Conservation (phyloP, 805 yeast species). For the Blastobotrys americana region DNA sequence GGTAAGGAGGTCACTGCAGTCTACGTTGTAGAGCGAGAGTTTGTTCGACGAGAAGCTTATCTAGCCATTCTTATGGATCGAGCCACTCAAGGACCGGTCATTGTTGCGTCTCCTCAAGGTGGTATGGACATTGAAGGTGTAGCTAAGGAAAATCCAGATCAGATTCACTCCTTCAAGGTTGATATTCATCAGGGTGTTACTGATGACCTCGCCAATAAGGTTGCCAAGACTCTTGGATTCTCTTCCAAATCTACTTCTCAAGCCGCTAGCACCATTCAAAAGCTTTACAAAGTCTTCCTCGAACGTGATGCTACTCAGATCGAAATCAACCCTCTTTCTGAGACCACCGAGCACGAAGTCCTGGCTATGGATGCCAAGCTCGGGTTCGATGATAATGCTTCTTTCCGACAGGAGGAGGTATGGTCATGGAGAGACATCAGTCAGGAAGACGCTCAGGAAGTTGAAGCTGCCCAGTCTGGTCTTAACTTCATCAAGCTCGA, state of each 20-base stretch:
- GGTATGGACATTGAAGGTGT: constrained; percentile 99
- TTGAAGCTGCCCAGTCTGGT: constrained; percentile 81
- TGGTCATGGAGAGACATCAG: constrained; percentile 94
- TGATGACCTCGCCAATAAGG: constrained; percentile 61
- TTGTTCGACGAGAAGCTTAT: constrained; percentile 91
- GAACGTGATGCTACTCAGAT: constrained; percentile 97
- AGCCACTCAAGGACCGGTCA: constrained; percentile 78
- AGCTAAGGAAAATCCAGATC: constrained; percentile 83
- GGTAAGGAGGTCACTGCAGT: constrained; percentile 98
- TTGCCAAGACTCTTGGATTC: constrained; percentile 80
- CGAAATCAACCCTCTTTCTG: constrained; percentile 96
- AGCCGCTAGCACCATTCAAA: constrained; percentile 81
- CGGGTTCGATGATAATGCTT: constrained; percentile 95
- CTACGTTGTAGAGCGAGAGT: constrained; percentile 89
- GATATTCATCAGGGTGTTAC: constrained; percentile 75
- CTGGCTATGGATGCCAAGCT: constrained; percentile 99
- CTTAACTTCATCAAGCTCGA: constrained; percentile 95
- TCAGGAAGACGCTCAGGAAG: constrained; percentile 98
- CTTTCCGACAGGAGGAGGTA: constrained; percentile 89
- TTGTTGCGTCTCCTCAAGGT: constrained; percentile 95
- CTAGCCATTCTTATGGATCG: constrained; percentile 94
- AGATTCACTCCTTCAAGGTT: constrained; percentile 81
- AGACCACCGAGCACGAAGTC: constrained; percentile 82
- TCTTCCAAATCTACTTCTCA: constrained; percentile 66
- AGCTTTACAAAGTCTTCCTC: constrained; percentile 78